Evolutionary conservation across 768 basidiomycete species (phyloP), one percentile per base, ranked within the genome.

Genomic region (Boletus reticulatus): DNA sequence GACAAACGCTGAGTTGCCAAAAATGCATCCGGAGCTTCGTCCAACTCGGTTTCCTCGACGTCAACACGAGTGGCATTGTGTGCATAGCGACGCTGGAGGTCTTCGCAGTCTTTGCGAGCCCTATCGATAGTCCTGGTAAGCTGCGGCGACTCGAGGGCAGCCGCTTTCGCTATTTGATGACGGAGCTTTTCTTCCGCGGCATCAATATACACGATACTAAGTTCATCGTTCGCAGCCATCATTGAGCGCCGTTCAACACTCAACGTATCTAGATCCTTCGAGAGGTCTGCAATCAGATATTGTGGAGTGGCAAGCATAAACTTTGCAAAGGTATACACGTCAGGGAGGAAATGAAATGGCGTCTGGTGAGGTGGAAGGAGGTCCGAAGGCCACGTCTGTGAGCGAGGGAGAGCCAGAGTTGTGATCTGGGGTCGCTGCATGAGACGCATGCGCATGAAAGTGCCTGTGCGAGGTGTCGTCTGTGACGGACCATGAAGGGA

Each of bases 291-390:
- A 41, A 89, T 79, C 55, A 98, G 81, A 70, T 95, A 91, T 2
- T 82, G 78, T 1, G 96, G 93, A 0, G 94, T 93, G 19, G 93
- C 94, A 24, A 98, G 84, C 94, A 98, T 97, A 76, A 98, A 97
- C 67, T 92, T 94, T 19, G 94, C 81, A 70, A 89, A 97, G 38
- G 76, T 75, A 59, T 86, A 85, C 39, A 97, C 89, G 65, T 98
- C 94, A 1, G 95, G 97, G 20, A 96, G 79, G 76, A 99, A 98
- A 68, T 97, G 84, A 77, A 95, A 98, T 8, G 97, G 96, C 0
- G 94, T 92, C 65, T 94, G 88, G 61, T 95, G 92, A 19, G 94
- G 90, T 14, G 92, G 88, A 31, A 97, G 75, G 3, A 95, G 80
- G 56, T 96, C 94, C 2, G 94, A 96, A 2, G 94, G 96, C 95